Evolutionary conservation across 2,329 filamentous ascomycete species (phyloP), one percentile per base, ranked within the genome.

Genomic region (Cladosporium sp.): DNA sequence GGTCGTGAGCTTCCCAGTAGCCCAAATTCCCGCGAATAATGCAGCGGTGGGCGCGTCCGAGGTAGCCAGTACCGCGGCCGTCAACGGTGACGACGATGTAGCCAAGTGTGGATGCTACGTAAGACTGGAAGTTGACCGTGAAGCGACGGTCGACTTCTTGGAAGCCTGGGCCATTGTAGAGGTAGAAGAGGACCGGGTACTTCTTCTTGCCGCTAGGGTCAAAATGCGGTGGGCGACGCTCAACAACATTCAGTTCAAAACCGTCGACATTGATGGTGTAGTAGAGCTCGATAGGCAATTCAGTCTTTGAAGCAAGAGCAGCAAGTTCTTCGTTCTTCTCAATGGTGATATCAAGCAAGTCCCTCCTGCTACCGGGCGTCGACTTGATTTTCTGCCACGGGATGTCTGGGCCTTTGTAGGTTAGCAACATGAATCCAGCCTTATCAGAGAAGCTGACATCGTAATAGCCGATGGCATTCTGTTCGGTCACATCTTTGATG

Each of bases 71-170:
- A 37, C 93, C 93, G 44, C 92, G 85, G 15, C 89, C 90, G 66
- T 99, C 93, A 22, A 99, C 86, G 0, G 92, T 97, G 43, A 99
- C 86, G 32, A 96, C 92, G 47, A 99, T 79, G 70, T 99, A 99
- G 37, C 90, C 92, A 1, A 99, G 79, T 17, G 76, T 83, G 0
- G 89, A 86, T 27, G 93, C 90, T 37, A 96, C 75, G 65, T 93
- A 97, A 6, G 89, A 81, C 65, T 97, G 89, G 67, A 95, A 99
- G 66, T 96, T 88, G 53, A 99, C 83, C 8, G 68, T 70, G 71
- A 96, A 99, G 50, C 71, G 79, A 66, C 92, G 91, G 61, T 81
- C 77, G 2, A 99, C 93, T 7, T 80, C 81, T 67, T 99, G 95
- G 15, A 90, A 96, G n/a, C 87, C 89, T 0, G 93, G 93, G 0